phyloP scores from a whole-genome alignment of 306 rosid species.

The Pueraria montana region DNA sequence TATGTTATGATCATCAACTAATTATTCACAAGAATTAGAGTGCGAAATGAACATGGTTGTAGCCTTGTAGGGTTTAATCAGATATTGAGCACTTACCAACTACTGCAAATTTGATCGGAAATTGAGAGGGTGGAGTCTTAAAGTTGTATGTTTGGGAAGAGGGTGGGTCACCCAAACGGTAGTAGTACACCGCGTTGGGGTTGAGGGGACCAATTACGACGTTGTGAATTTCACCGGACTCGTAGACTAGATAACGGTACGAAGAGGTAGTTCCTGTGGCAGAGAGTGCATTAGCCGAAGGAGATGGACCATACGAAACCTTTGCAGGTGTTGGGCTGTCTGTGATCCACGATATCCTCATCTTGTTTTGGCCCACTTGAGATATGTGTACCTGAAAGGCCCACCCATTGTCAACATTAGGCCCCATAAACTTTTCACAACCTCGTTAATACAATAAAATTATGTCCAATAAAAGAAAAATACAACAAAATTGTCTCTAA shows the following conservation, averaged over 20 bases:
- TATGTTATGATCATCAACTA: too few relatives aligned
- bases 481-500: too few relatives aligned
- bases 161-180: slow-evolving; percentile 67
- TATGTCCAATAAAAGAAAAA: too few relatives aligned
- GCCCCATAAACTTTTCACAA: neutral
- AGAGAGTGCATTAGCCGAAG: slow-evolving; percentile 47
- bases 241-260: slow-evolving; percentile 46
- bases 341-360: slow-evolving; percentile 86
- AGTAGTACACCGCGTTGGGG: slow-evolving; percentile 65
- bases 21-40: neutral
- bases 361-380: slow-evolving; percentile 70
- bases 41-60: neutral
- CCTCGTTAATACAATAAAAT: too few relatives aligned
- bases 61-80: neutral
- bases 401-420: neutral
- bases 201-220: slow-evolving; percentile 78
- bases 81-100: slow-evolving; percentile 53
- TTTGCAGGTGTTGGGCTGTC: slow-evolving; percentile 48
- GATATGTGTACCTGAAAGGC: slow-evolving; percentile 80
- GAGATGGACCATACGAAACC: slow-evolving; percentile 64
- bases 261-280: slow-evolving; percentile 63
- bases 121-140: slow-evolving; percentile 72
- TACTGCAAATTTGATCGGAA: slow-evolving; percentile 80
- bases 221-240: slow-evolving; percentile 72
- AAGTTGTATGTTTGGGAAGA: slow-evolving; percentile 55